Conservation (phyloP, 2,329 filamentous ascomycete genomes). For the Pseudocercospora pini-densiflorae region DNA sequence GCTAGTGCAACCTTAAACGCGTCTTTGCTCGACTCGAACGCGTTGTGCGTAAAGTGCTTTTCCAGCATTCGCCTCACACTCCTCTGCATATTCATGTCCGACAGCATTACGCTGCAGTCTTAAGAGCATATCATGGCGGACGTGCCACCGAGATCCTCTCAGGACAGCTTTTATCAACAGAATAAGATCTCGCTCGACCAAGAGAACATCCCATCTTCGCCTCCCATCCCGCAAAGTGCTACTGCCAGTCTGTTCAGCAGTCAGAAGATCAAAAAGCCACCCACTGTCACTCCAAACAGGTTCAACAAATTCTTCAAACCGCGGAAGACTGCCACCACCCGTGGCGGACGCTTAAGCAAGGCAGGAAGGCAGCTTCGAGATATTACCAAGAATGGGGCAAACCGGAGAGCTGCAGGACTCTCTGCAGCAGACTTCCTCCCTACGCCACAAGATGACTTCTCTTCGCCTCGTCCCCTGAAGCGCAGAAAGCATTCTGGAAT, state of each 20-base stretch:
- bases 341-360: conserved; percentile 38
- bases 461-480: conserved; percentile 36
- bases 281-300: conserved; percentile 57
- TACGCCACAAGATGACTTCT: conserved; percentile 24
- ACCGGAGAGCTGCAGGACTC: conserved; percentile 36
- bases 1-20: conserved; percentile 12
- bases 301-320: conserved; percentile 59
- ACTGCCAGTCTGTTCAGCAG: conserved; percentile 27
- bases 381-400: conserved; percentile 53
- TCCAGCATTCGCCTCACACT: not conserved
- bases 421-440: conserved; percentile 13
- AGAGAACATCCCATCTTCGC: conserved; percentile 41
- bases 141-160: conserved; percentile 36
- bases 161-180: conserved; percentile 40
- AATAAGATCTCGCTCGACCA: conserved; percentile 34
- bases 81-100: conserved; percentile 16
- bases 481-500: conserved; percentile 32
- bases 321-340: conserved; percentile 39
- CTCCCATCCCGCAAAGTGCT: conserved; percentile 24
- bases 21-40: conserved; percentile 12
- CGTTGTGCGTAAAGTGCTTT: conserved; percentile 18
- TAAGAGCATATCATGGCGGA: conserved; percentile 32
- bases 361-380: conserved; percentile 54
- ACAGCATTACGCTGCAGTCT: conserved; percentile 3
- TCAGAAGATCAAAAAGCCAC: conserved; percentile 50